These are phyloP conservation scores for Mortierella sp. DNA, from an alignment of 371 early-diverging fungal genomes.

Conservation along the genomic window DNA sequence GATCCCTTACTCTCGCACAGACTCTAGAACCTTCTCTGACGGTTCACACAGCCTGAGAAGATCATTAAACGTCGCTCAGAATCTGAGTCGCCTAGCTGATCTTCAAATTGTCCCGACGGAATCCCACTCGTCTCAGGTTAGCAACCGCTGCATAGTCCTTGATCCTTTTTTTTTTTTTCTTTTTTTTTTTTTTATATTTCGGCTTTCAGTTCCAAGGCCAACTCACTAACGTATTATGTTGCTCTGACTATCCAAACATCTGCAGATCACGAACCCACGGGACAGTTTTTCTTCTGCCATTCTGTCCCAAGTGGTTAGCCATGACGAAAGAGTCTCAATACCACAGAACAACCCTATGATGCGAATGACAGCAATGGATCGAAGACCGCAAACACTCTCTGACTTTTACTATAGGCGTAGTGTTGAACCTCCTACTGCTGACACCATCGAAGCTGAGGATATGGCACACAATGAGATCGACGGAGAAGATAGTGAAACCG, in stretches of 20 bases:
- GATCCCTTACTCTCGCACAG: not conserved
- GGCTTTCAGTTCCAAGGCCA: too few relatives aligned
- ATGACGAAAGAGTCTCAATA: not conserved
- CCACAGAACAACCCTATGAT: not conserved
- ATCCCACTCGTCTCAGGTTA: too few relatives aligned
- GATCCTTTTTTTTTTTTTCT: too few relatives aligned
- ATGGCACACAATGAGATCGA: not conserved
- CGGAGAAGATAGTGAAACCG: not conserved
- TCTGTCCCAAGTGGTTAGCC: not conserved
- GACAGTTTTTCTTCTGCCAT: not conserved
- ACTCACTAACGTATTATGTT: not conserved
- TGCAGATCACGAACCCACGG: too few relatives aligned
- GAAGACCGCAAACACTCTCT: not conserved
- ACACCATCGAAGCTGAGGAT: not conserved
- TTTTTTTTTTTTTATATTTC: too few relatives aligned
- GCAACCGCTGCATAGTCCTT: too few relatives aligned
- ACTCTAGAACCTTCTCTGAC: constrained; percentile 22
- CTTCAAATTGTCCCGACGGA: not conserved
- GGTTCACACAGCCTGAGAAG: constrained; percentile 29
- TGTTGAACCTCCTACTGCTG: not conserved
- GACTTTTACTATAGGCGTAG: constrained; percentile 2
- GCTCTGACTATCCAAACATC: too few relatives aligned
- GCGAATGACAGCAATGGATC: too few relatives aligned
- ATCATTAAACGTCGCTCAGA: constrained; percentile 24
- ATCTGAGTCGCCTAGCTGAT: constrained; percentile 28